phyloP scores from a whole-genome alignment of 352 stramenopile genomes.

The Blastocystis sp. region DNA sequence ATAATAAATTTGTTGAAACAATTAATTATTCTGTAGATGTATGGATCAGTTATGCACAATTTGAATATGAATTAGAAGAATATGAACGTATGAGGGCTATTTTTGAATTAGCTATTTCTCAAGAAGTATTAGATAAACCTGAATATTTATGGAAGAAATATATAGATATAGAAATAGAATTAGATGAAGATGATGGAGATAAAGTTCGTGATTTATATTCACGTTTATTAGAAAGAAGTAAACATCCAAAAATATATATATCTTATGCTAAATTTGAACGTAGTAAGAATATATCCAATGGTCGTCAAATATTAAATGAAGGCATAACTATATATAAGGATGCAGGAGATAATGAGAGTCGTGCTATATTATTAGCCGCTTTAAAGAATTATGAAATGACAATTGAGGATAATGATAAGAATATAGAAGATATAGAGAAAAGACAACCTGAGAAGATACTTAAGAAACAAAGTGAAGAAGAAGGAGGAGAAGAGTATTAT shows the following conservation, averaged over 20 bases:
- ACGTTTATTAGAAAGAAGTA: slow-evolving; percentile 76
- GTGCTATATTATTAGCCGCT: slow-evolving; percentile 13
- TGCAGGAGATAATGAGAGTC: slow-evolving; percentile 47
- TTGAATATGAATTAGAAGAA: slow-evolving; percentile 82
- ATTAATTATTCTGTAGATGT: slow-evolving; percentile 41
- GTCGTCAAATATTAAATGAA: slow-evolving; percentile 16
- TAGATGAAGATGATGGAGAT: slow-evolving; percentile 48
- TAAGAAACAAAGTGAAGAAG: slow-evolving; percentile 73
- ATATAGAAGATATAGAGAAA: slow-evolving; percentile 67
- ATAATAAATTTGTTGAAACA: slow-evolving; percentile 61
- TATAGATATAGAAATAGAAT: slow-evolving; percentile 91
- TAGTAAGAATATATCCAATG: slow-evolving; percentile 42
- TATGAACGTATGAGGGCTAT: slow-evolving; percentile 71
- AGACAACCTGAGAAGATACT: slow-evolving; percentile 82
- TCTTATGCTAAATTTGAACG: slow-evolving; percentile 67
- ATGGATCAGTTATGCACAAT: slow-evolving; percentile 64
- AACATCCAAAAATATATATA: slow-evolving; percentile 88
- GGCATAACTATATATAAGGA: slow-evolving; percentile 50
- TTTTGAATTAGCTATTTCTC: slow-evolving; percentile 78
- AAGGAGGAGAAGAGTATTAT: slow-evolving; percentile 83
- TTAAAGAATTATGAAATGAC: slow-evolving; percentile 45
- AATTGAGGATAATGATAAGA: slow-evolving; percentile 65
- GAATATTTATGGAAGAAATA: slow-evolving; percentile 96
- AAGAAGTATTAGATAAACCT: slow-evolving; percentile 83
- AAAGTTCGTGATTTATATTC: slow-evolving; percentile 75